These are phyloP conservation scores for Sordariomycetes sp. DNA, from an alignment of 2,329 filamentous ascomycete species.

Conservation along the genomic window DNA sequence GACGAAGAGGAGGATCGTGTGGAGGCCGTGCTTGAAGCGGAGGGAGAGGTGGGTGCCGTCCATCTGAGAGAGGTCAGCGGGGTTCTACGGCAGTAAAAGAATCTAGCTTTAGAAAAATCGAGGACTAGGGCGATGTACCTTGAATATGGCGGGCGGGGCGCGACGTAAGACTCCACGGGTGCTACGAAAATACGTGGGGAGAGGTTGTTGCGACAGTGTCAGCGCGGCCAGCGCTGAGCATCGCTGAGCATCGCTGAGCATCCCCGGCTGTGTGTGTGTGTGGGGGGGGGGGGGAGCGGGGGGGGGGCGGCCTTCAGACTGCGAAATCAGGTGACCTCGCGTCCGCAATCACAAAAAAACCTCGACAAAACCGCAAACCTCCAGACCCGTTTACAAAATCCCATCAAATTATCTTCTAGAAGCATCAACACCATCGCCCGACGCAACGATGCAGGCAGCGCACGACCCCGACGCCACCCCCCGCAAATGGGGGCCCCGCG, in stretches of 20 bases:
- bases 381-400: neutral
- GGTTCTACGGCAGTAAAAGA: neutral
- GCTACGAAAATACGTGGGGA: neutral
- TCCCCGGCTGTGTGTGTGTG: neutral
- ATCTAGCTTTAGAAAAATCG: neutral
- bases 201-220: neutral
- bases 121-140: neutral
- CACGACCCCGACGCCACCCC: neutral
- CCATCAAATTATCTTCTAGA: neutral
- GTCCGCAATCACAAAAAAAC: slow-evolving; percentile 5
- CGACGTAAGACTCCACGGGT: neutral
- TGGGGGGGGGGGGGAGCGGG: no score
- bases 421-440: neutral
- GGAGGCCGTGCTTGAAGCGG: slow-evolving; percentile 58
- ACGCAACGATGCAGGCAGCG: neutral
- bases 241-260: neutral
- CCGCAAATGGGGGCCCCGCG: neutral
- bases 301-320: slow-evolving; percentile 6
- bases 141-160: neutral
- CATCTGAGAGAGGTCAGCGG: slow-evolving; percentile 8
- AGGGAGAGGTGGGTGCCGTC: slow-evolving; percentile 47
- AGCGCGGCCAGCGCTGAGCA: neutral
- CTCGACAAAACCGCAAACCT: neutral
- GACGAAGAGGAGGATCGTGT: slow-evolving; percentile 57
- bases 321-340: slow-evolving; percentile 17